These are phyloP conservation scores for Trifolium pratense DNA, from an alignment of 306 rosid species.

Conservation along the genomic window DNA sequence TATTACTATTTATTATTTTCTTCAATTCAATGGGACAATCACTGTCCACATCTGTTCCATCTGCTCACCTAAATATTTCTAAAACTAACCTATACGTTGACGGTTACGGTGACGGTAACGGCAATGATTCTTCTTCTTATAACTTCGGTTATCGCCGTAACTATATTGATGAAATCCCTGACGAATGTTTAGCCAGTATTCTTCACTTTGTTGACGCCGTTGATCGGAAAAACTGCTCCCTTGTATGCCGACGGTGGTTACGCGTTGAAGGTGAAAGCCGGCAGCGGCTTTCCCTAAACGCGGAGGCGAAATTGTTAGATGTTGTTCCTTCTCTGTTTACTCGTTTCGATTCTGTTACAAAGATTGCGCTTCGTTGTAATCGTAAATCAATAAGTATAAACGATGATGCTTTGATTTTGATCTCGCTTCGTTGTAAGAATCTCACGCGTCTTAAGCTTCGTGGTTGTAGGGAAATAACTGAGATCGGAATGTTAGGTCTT, in stretches of 20 bases:
- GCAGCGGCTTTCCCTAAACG: conserved; percentile 60
- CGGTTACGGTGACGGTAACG: conserved; percentile 16
- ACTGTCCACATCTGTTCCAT: conserved; percentile 48
- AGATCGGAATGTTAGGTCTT: conserved; percentile 61
- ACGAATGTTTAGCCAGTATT: conserved; percentile 64
- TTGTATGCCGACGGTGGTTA: conserved; percentile 72
- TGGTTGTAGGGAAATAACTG: conserved; percentile 72
- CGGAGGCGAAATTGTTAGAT: conserved; percentile 53
- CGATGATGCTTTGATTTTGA: conserved; percentile 70
- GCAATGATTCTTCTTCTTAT: neutral
- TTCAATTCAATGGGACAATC: conserved; percentile 71
- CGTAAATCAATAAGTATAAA: conserved; percentile 62
- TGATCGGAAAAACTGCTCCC: conserved; percentile 70
- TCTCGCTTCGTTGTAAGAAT: conserved; percentile 69
- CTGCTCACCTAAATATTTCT: neutral
- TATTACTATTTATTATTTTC: neutral
- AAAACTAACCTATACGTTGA: conserved; percentile 38
- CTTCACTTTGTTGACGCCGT: conserved; percentile 58
- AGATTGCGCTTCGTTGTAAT: conserved; percentile 74
- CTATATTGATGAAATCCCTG: conserved; percentile 67
- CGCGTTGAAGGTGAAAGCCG: conserved; percentile 78
- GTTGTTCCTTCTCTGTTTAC: conserved; percentile 56
- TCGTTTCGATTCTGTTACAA: conserved; percentile 78
- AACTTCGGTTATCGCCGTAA: conserved; percentile 33
- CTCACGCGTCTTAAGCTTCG: conserved; percentile 79